Percentiles rank a stretch among this genome's conserved stretches.
phyloP scores from a whole-genome alignment of 768 basidiomycete species.

The Botryobasidium botryosum region DNA sequence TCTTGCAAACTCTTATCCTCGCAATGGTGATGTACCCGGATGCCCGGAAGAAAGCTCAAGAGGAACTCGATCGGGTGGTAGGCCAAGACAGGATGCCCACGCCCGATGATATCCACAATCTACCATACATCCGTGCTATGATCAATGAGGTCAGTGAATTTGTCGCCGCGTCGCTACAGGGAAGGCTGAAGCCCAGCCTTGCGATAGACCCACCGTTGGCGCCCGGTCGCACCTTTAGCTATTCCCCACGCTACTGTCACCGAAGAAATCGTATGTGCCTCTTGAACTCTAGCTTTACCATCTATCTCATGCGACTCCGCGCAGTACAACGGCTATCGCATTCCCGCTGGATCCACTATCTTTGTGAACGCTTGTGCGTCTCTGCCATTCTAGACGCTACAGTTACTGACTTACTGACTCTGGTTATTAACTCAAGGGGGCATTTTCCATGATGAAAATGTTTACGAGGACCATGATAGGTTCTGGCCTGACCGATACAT shows the following conservation, averaged over 20 bases:
- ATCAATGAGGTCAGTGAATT: not conserved
- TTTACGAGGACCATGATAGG: conserved; percentile 27
- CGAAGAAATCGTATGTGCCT: conserved; percentile 8
- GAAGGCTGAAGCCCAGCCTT: not conserved
- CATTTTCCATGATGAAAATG: conserved; percentile 15
- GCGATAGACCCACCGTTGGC: not conserved
- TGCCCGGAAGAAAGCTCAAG: not conserved
- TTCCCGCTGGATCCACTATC: conserved; percentile 16
- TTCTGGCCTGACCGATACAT: conserved; percentile 37
- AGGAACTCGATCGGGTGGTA: not conserved
- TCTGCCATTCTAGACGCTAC: not conserved
- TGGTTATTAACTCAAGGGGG: conserved; percentile 14
- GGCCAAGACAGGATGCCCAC: not conserved
- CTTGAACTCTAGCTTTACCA: not conserved
- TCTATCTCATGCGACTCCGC: not conserved
- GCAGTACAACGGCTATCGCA: conserved; percentile 12
- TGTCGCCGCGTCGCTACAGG: not conserved
- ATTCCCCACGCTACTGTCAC: conserved; percentile 4
- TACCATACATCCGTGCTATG: not conserved
- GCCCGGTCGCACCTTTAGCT: not conserved
- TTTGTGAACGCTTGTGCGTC: conserved; percentile 18
- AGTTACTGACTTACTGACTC: not conserved
- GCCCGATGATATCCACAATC: not conserved
- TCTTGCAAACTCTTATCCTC: not conserved
- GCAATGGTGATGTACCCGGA: not conserved